Percentiles rank a stretch among this genome's conserved stretches.
Evolutionary conservation across 208 protist genomes (phyloP).

Genomic region (Acanthamoeba culbertsoni): DNA sequence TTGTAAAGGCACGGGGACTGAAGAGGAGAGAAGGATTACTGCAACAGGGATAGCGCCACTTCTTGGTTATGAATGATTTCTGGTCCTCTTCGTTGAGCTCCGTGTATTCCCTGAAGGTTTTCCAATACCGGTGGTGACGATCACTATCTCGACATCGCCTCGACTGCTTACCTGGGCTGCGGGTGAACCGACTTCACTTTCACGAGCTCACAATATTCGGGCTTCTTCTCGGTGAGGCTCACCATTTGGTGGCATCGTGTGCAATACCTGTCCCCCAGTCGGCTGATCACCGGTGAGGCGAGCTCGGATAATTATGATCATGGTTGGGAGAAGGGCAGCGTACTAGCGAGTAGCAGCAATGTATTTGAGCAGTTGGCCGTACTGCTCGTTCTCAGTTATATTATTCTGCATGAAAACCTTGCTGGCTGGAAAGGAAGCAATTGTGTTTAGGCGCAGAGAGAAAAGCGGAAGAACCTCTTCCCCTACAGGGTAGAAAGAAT

Average conservation of each 20-base stretch:
- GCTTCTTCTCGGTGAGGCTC: background rate
- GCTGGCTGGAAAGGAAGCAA: background rate
- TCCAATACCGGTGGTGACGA: background rate
- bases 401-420: background rate
- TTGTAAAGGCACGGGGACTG: background rate
- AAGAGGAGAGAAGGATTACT: background rate
- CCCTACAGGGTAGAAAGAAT: too few species aligned
- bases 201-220: background rate
- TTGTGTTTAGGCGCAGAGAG: too few species aligned
- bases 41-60: slow-evolving; percentile 1
- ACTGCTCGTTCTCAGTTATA: background rate
- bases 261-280: background rate
- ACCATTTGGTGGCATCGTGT: background rate
- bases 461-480: too few species aligned
- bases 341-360: background rate
- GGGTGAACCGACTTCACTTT: background rate
- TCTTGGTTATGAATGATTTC: background rate
- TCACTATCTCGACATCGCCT: background rate
- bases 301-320: too few species aligned
- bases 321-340: background rate
- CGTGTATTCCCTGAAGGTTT: background rate
- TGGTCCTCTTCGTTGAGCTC: background rate
- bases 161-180: background rate
- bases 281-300: background rate
- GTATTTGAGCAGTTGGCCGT: background rate